Evolutionary conservation across 371 early-diverging fungal genomes (phyloP), one percentile per base, ranked within the genome.

Genomic region (Dentiscutata heterogama): DNA sequence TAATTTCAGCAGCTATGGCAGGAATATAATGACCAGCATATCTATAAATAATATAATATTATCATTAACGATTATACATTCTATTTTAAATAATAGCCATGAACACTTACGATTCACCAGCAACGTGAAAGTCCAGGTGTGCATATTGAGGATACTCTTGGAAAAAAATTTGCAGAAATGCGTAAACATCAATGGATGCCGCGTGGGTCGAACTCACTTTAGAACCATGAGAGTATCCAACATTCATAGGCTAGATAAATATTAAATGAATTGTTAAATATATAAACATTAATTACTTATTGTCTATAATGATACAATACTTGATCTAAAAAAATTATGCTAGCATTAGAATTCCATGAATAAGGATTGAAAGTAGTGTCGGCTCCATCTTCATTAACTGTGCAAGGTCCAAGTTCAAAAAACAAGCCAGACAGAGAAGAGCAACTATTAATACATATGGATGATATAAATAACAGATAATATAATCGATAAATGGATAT

Each of bases 381-480:
- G 70, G 85, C 85, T 68, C 94, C 95, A 64, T 87, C 88, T 58
- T 88, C 84, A 74, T 90, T 91, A 20, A 93, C 88, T n/a, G 87
- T 86, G 84, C 95, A 95, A 31, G 95, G 94, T 18, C 94, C 94
- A 16, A 94, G 89, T 86, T 94, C 94, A 90, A 93, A 92, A 68
- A 94, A 88, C 27, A 94, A 86, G 16, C 94, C 94, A 25, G 92
- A 90, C 78, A 93, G 86, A n/a, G 94, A 93, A 76, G 92, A 92
- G 86, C 94, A 95, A 18, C 95, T 94, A 5, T n/a, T 35, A 35
- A 35, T 35, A 35, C 35, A 35, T 35, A 35, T 35, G 5, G 5
- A 35, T 35, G 2, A 35, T 35, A 35, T 35, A 35, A 35, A 35
- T 35, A 35, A 35, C 35, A 35, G 35, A 88, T 10, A 46, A 46